Base-by-base conservation (phyloP, 495 filamentous ascomycete species). In the Echria macrotheca region DNA sequence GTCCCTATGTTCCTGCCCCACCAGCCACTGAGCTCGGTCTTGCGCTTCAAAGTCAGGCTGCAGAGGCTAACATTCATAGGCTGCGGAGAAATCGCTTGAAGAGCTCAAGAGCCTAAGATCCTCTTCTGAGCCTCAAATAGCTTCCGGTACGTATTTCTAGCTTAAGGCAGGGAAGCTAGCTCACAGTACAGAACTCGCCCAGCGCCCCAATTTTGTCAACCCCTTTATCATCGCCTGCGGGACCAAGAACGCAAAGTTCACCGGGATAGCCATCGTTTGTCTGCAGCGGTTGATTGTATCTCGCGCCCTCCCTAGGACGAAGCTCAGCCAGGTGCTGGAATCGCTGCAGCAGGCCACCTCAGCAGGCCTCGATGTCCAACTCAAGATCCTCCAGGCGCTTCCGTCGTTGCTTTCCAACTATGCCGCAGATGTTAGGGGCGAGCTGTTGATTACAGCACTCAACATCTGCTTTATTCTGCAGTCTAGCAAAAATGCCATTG, bases 401-500 rank as follows among this genome's bases (percentile, higher is more conserved):
- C 93, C 94, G n/a, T 85, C 89, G 1, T 61, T 98, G 29, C 69
- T 96, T 6, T 90, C 96, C 54, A 93, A 93, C 63, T 97, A 96
- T 69, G 82, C 87, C 0, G 77, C 78, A 47, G 85, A 91, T 35
- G 67, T 98, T 22, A 81, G 82, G 43, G 89, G 86, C 2, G 85
- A 91, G 42, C 75, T 96, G 12, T 75, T 97, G 29, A 84, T 83
- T 25, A 86, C 78, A 21, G 82, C 86, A 2, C 73, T 98, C 54
- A 86, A 94, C 60, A 86, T 96, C 64, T 97, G 93, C 66, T 90
- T 89, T 28, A 85, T 85, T 39, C 64, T 98, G 36, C 90, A 96
- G 66, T 82, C 80, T 22, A 89, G 86, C 64, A 97, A 96, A 68
- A 91, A 84, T 66, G 81, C 82, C 24, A 87, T 94, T 19, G 90